Conservation (phyloP, 352 stramenopile species). For the Elongisporangium undulatum region DNA sequence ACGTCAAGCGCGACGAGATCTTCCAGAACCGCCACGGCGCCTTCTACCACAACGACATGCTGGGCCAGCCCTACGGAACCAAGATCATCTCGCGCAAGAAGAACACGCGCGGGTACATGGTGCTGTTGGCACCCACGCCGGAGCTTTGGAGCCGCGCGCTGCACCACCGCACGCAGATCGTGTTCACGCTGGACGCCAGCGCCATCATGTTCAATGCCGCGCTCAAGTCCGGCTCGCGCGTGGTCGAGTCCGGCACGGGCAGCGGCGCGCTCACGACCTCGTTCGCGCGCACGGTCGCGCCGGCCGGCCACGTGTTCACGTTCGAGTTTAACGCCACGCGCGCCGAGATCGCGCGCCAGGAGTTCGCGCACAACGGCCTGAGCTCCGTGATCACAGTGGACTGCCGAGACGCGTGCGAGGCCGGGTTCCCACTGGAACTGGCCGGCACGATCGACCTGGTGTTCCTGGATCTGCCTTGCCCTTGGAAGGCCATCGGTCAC, state of each 20-base stretch:
- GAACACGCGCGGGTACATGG: slow-evolving; percentile 86
- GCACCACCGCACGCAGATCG: slow-evolving; percentile 96
- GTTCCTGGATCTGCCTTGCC: slow-evolving; percentile 97
- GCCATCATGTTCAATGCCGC: slow-evolving; percentile 91
- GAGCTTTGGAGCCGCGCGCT: slow-evolving; percentile 95
- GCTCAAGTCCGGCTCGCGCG: slow-evolving; percentile 87
- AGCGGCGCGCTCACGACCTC: slow-evolving; percentile 92
- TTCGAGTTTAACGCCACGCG: slow-evolving; percentile 98
- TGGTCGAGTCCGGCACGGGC: slow-evolving; percentile 91
- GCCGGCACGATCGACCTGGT: slow-evolving; percentile 89
- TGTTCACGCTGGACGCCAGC: slow-evolving; percentile 94
- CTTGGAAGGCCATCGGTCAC: slow-evolving; percentile 94
- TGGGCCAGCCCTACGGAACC: slow-evolving; percentile 83
- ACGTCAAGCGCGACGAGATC: slow-evolving; percentile 87
- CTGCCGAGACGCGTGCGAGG: slow-evolving; percentile 94
- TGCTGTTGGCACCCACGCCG: slow-evolving; percentile 93
- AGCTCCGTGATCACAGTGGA: slow-evolving; percentile 90
- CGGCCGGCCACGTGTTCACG: slow-evolving; percentile 92
- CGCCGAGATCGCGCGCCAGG: slow-evolving; percentile 87
- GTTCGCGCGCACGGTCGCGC: slow-evolving; percentile 88
- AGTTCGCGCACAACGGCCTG: slow-evolving; percentile 94
- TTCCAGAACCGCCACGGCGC: slow-evolving; percentile 96
- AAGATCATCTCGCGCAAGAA: slow-evolving; percentile 72
- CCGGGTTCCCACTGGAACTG: slow-evolving; percentile 72
- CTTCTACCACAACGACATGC: slow-evolving; percentile 97